Base-by-base conservation (phyloP, 306 rosid species). In the cucumber (Cucumis sativus) region DNA sequence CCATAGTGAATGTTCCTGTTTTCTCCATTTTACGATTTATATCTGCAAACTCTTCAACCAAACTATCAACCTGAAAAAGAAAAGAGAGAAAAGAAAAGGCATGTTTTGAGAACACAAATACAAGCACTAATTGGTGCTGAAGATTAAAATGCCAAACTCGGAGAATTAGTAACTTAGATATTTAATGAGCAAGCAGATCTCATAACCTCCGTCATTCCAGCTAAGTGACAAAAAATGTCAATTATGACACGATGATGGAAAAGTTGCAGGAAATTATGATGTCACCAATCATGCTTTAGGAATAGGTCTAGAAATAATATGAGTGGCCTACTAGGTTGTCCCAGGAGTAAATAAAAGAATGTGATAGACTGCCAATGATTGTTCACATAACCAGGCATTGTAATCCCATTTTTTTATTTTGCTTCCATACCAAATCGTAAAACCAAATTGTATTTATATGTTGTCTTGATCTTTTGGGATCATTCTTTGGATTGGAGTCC, bases 11-110 rank as follows among this genome's bases (percentile, higher is more conserved):
- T 65, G 98, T 92, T 83, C 97, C 98, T 30, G 96, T 88, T 86
- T 95, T 95, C 86, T 95, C 97, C 98, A 95, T 92, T 78, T 95
- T 92, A 41, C 98, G 98, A 67, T 92, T 95, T 89, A 92, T 90
- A 69, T 88, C 87, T 6, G 98, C 89, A 77, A 95, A 95, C 88
- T 92, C 98, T 87, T 92, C 90, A 79, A 95, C 90, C 86, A 95
- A 86, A 62, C 97, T 83, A 85, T 95, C 98, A 79, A 95, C 89
- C 97, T 95, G 91, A 81, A 76, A 87, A 39, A 28, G 63, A 68
- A 70, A 47, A 28, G 39, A 8, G 25, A 8, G 17, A 30, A 77
- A 35, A 5, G 23, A 9, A 13, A 47, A 47, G 10, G 20, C 75
- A 47, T 70, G 75, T 70, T 70, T 47, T 70, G 40, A 23, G 57